Evolutionary conservation across 139 green algal species (phyloP).

Genomic region (Coelastrella sp.): DNA sequence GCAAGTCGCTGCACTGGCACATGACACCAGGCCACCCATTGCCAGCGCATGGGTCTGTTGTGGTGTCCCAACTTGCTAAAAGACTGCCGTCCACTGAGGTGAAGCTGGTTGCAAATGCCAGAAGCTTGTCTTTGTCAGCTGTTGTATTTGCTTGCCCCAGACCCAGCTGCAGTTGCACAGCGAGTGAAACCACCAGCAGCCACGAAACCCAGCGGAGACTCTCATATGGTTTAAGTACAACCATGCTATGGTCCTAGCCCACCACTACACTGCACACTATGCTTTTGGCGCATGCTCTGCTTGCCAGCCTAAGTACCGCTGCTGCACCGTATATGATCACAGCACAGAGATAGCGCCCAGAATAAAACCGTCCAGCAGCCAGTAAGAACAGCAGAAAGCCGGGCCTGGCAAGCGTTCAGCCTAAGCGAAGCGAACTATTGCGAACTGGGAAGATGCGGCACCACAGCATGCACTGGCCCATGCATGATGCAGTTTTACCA

Average conservation of each 20-base stretch:
- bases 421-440: no score
- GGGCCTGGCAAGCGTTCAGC: no score
- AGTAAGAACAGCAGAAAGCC: no score
- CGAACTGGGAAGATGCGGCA: no score
- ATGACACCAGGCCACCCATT: conserved; percentile 44
- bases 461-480: no score
- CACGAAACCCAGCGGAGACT: not conserved
- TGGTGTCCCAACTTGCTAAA: conserved; percentile 5
- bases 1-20: conserved; percentile 29
- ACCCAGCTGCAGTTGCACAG: not conserved
- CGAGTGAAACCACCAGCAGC: not conserved
- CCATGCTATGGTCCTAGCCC: not conserved
- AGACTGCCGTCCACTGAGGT: not conserved
- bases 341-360: no score
- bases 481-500: no score
- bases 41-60: conserved; percentile 31
- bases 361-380: no score
- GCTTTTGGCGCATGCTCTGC: not conserved
- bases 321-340: no score
- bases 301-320: no score
- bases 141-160: not conserved
- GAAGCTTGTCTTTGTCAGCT: not conserved
- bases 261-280: not conserved
- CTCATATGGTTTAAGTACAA: no score
- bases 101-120: not conserved